Evolutionary conservation across 2,329 filamentous ascomycete genomes (phyloP).

Genomic region (Biscogniauxia mediterranea): DNA sequence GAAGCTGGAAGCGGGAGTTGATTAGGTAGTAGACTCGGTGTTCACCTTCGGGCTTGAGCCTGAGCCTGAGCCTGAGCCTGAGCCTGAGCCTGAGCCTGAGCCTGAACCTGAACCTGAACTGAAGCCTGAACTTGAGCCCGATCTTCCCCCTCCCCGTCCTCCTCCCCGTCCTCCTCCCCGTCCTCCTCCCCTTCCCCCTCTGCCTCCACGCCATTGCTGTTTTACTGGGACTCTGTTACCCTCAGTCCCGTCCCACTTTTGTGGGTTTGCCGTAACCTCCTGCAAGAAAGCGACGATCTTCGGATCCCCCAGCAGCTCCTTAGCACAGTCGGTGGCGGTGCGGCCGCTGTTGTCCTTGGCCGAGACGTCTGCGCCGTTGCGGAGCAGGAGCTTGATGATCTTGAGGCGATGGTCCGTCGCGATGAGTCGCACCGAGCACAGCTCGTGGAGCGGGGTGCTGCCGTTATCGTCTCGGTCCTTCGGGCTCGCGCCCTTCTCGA

Average conservation of each 20-base stretch:
- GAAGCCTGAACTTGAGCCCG: too few relatives aligned
- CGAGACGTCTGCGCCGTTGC: not conserved
- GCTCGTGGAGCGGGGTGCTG: not conserved
- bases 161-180: too few relatives aligned
- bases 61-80: too few relatives aligned
- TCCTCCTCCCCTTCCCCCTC: too few relatives aligned
- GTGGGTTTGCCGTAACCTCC: not conserved
- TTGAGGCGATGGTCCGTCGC: not conserved
- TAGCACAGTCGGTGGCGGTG: not conserved
- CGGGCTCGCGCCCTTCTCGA: not conserved
- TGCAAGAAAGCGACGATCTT: not conserved
- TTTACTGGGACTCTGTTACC: too few relatives aligned
- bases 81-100: too few relatives aligned
- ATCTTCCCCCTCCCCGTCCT: too few relatives aligned
- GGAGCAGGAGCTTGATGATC: not conserved
- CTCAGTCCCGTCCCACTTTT: not conserved
- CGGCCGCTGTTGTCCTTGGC: not conserved
- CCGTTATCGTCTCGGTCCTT: not conserved
- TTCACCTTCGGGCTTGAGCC: too few relatives aligned
- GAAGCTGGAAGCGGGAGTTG: too few relatives aligned
- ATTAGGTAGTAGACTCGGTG: too few relatives aligned
- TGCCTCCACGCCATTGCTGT: too few relatives aligned
- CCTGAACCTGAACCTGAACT: too few relatives aligned
- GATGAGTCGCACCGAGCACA: not conserved
- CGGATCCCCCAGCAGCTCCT: not conserved